Evolutionary conservation across 257 asterid species (phyloP).

Genomic region (Scutellaria minor): DNA sequence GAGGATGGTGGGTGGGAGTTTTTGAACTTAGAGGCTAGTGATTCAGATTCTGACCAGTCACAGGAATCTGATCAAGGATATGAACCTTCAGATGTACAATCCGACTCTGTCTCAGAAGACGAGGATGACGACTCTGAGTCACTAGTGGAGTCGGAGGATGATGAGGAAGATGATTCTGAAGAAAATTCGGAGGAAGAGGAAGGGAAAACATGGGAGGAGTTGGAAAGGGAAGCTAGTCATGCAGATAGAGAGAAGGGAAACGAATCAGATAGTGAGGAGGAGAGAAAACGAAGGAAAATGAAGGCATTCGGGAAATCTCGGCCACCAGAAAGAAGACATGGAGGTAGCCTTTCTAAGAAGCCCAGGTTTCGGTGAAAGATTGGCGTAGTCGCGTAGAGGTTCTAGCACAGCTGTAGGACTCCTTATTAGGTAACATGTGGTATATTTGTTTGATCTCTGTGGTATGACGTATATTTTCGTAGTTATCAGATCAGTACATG

Average conservation of each 20-base stretch:
- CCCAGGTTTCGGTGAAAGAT: constrained; percentile 50
- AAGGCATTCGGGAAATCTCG: constrained; percentile 51
- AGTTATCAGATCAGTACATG: neutral
- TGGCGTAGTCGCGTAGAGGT: neutral
- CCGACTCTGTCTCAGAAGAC: constrained; percentile 59
- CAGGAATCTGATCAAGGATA: constrained; percentile 60
- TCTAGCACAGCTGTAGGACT: neutral
- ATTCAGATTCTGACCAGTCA: constrained; percentile 59
- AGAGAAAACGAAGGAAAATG: constrained; percentile 50
- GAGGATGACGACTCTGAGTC: constrained; percentile 56
- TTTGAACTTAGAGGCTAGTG: constrained; percentile 62
- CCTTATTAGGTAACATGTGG: neutral
- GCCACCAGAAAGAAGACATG: constrained; percentile 49
- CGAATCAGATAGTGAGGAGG: constrained; percentile 61
- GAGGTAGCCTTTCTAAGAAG: constrained; percentile 46
- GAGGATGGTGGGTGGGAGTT: constrained; percentile 73
- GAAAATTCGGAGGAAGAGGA: constrained; percentile 54
- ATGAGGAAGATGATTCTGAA: constrained; percentile 49
- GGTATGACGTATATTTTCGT: neutral
- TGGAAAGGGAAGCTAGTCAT: constrained; percentile 59
- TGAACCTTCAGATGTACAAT: constrained; percentile 55
- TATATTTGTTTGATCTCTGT: constrained; percentile 10
- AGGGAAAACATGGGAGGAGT: constrained; percentile 66
- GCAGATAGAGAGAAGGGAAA: constrained; percentile 59
- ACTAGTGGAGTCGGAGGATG: constrained; percentile 61